Evolutionary conservation across 2,329 filamentous ascomycete genomes (phyloP).

Genomic region (Rhexocercosporidium sp.): DNA sequence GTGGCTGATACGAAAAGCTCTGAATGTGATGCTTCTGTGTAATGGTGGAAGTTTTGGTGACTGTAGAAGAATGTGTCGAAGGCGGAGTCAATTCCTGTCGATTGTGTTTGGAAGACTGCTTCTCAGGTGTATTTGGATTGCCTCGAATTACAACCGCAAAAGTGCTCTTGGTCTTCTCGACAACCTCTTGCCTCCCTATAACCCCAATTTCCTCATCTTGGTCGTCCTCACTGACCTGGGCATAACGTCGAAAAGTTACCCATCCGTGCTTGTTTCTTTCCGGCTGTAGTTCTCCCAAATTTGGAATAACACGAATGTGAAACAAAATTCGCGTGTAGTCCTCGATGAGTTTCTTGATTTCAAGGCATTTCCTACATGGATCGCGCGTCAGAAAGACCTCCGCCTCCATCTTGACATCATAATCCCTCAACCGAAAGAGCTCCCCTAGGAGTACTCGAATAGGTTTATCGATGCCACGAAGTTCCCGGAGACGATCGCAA

Average conservation of each 20-base stretch:
- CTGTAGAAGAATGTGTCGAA: not conserved
- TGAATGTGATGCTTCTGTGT: not conserved
- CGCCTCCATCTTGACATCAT: not conserved
- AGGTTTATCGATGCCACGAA: too few relatives aligned
- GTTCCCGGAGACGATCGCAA: slow-evolving; percentile 2
- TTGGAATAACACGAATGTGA: not conserved
- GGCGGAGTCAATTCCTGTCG: not conserved
- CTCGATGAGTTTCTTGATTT: slow-evolving; percentile 19
- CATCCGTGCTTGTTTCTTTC: slow-evolving; percentile 3
- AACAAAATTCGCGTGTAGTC: slow-evolving; percentile 16
- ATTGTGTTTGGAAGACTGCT: not conserved
- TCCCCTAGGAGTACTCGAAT: slow-evolving; percentile 4
- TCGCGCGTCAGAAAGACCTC: slow-evolving; percentile 16
- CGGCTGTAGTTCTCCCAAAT: slow-evolving; percentile 11
- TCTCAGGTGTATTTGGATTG: not conserved
- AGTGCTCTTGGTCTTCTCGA: not conserved
- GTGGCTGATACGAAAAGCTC: not conserved
- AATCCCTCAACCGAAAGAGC: slow-evolving; percentile 1
- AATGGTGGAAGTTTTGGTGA: not conserved
- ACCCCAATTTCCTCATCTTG: not conserved
- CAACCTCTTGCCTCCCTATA: not conserved
- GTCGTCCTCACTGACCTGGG: slow-evolving; percentile 4
- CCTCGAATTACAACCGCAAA: not conserved
- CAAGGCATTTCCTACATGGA: slow-evolving; percentile 7
- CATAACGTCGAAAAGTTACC: not conserved